These are phyloP conservation scores for Podospora comata DNA, from an alignment of 495 filamentous ascomycete species.

Conservation along the genomic window DNA sequence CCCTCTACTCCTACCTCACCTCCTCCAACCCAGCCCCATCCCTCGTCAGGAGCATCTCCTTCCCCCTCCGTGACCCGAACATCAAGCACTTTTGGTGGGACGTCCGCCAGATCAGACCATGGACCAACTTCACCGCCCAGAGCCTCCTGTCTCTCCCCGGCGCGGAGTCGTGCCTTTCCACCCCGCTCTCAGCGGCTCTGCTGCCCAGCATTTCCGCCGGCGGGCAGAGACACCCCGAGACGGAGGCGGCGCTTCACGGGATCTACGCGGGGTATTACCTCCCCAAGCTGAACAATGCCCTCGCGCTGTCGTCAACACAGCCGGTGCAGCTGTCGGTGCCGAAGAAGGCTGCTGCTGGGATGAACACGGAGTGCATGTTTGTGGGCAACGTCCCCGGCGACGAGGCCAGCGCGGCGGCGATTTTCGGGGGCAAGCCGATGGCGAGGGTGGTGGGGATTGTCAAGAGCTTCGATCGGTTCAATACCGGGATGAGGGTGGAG, in stretches of 20 bases:
- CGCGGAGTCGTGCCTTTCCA: slow-evolving; percentile 69
- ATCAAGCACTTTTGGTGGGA: slow-evolving; percentile 94
- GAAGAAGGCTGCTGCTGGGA: slow-evolving; percentile 52
- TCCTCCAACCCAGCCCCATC: slow-evolving; percentile 73
- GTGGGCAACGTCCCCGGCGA: slow-evolving; percentile 59
- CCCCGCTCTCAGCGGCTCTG: slow-evolving; percentile 59
- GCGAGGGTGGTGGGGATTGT: slow-evolving; percentile 83
- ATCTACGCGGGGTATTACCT: slow-evolving; percentile 69
- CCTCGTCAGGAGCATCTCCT: slow-evolving; percentile 75
- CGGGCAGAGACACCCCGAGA: slow-evolving; percentile 64
- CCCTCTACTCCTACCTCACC: slow-evolving; percentile 73
- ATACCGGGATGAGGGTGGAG: slow-evolving; percentile 86
- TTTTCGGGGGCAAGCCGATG: slow-evolving; percentile 66
- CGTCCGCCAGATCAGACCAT: slow-evolving; percentile 77
- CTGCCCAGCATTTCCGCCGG: slow-evolving; percentile 56
- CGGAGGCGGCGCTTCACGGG: slow-evolving; percentile 64
- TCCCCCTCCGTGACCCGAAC: slow-evolving; percentile 62
- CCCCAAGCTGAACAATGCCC: slow-evolving; percentile 72
- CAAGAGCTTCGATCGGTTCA: slow-evolving; percentile 88
- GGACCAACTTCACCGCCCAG: slow-evolving; percentile 69
- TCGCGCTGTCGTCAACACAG: slow-evolving; percentile 62
- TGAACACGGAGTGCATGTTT: slow-evolving; percentile 66
- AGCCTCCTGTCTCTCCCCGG: slow-evolving; percentile 71
- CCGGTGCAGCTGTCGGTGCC: slow-evolving; percentile 59
- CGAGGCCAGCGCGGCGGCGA: slow-evolving; percentile 48